Percentiles rank a stretch among this genome's conserved stretches.
Evolutionary conservation across 176 grass and related monocot genomes (phyloP).

Genomic region (Oryza australiensis): DNA sequence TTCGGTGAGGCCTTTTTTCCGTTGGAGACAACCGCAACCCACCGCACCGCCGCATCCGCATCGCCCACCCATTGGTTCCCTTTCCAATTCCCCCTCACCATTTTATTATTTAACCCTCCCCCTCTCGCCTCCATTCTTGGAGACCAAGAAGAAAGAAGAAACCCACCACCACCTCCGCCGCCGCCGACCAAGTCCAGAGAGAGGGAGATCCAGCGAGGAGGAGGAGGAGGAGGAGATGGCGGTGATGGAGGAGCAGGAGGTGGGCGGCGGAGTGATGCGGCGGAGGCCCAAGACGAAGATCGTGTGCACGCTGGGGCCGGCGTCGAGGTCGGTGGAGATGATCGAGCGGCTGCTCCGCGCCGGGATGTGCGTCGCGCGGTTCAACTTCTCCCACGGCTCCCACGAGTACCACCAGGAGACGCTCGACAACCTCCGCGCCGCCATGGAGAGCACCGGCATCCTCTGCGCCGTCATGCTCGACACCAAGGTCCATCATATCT

Average conservation of each 20-base stretch:
- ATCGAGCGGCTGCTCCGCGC: conserved; percentile 71
- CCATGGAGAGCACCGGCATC: conserved; percentile 79
- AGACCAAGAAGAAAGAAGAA: conserved; percentile 23
- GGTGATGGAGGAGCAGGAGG: not conserved
- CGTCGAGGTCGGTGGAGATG: conserved; percentile 85
- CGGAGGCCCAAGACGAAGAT: conserved; percentile 88
- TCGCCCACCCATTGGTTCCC: not conserved
- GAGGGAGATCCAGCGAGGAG: not conserved
- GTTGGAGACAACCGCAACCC: too few relatives aligned
- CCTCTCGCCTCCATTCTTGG: not conserved
- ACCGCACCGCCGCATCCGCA: not conserved
- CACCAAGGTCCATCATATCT: conserved; percentile 51
- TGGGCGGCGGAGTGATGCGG: conserved; percentile 10
- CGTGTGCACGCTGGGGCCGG: conserved; percentile 90
- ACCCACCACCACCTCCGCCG: not conserved
- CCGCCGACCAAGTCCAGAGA: not conserved
- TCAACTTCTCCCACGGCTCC: conserved; percentile 96
- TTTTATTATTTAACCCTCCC: not conserved
- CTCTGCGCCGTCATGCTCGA: conserved; percentile 98
- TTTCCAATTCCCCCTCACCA: too few relatives aligned
- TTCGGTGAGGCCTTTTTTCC: not conserved
- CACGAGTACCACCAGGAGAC: conserved; percentile 97
- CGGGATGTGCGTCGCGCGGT: conserved; percentile 90
- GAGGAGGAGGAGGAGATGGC: not conserved
- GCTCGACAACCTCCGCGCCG: conserved; percentile 75